Percentiles rank a stretch among this genome's conserved stretches.
These are phyloP conservation scores for Citrus mangshanensis DNA, from an alignment of 345 rosid genomes.

Conservation along the genomic window DNA sequence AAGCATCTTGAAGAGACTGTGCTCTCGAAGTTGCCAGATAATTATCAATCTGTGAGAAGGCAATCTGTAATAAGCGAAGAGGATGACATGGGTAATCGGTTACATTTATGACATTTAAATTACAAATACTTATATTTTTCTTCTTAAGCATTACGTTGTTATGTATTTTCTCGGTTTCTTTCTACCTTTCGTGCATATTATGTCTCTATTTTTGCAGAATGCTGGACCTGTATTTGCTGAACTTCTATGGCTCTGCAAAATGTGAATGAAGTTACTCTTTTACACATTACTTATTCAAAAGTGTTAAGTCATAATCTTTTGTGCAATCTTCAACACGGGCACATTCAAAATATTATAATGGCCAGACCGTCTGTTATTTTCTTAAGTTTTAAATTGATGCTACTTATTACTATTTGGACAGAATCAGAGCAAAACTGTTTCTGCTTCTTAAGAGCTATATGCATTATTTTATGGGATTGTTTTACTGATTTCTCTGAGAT, in stretches of 20 bases:
- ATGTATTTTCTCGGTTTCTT: neutral
- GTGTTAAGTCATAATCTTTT: neutral
- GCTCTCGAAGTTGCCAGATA: constrained; percentile 68
- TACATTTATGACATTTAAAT: neutral
- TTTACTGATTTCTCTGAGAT: neutral
- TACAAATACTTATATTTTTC: neutral
- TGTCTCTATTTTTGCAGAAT: neutral
- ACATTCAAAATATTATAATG: neutral
- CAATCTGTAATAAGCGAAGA: constrained; percentile 75
- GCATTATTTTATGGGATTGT: neutral
- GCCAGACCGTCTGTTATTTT: neutral
- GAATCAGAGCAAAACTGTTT: neutral
- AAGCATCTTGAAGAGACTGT: constrained; percentile 69
- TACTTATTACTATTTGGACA: neutral
- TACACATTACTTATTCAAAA: neutral
- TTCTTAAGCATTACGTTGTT: neutral
- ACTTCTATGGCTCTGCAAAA: neutral
- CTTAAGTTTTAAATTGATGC: neutral
- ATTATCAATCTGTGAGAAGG: constrained; percentile 66
- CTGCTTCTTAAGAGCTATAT: neutral
- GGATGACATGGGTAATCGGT: constrained; percentile 73
- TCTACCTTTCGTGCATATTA: neutral
- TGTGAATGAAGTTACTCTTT: neutral
- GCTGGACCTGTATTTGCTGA: neutral
- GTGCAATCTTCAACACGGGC: neutral